These are phyloP conservation scores for Ganoderma leucocontextum DNA, from an alignment of 1,284 basidiomycete species.

Conservation along the genomic window DNA sequence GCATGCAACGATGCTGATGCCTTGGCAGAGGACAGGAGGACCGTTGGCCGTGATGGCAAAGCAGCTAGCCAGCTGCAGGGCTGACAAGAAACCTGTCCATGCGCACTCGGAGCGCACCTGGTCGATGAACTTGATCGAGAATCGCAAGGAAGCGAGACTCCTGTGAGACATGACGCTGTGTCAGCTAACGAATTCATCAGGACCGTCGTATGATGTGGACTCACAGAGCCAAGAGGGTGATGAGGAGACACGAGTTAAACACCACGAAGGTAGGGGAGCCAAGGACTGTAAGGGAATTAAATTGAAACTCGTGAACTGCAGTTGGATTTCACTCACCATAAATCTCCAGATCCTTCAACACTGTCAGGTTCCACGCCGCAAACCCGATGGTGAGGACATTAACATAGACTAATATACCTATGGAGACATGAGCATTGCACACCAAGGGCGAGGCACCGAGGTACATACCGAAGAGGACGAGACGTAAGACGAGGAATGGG, in stretches of 20 bases:
- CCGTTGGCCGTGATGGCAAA: conserved; percentile 55
- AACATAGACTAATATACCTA: conserved; percentile 62
- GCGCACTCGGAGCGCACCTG: conserved; percentile 58
- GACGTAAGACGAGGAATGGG: conserved; percentile 60
- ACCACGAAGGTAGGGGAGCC: conserved; percentile 60
- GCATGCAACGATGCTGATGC: conserved; percentile 48
- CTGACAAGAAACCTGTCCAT: conserved; percentile 59
- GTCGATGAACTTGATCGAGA: conserved; percentile 37
- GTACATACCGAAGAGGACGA: conserved; percentile 63
- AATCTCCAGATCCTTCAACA: conserved; percentile 45
- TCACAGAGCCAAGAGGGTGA: conserved; percentile 57
- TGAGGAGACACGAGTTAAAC: conserved; percentile 54
- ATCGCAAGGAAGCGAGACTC: conserved; percentile 16
- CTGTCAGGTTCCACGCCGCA: conserved; percentile 63
- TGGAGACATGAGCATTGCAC: neutral
- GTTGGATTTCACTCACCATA: conserved; percentile 44
- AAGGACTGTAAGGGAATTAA: conserved; percentile 6
- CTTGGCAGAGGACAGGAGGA: conserved; percentile 39
- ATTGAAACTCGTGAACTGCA: conserved; percentile 2
- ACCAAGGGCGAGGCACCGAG: conserved; percentile 7
- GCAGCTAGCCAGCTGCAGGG: conserved; percentile 61
- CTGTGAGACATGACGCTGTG: conserved; percentile 10
- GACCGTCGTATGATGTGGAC: conserved; percentile 37
- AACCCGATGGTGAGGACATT: conserved; percentile 61
- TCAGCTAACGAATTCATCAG: neutral